Conservation (phyloP, 2,329 filamentous ascomycete species). For the Lojkania enalia region DNA sequence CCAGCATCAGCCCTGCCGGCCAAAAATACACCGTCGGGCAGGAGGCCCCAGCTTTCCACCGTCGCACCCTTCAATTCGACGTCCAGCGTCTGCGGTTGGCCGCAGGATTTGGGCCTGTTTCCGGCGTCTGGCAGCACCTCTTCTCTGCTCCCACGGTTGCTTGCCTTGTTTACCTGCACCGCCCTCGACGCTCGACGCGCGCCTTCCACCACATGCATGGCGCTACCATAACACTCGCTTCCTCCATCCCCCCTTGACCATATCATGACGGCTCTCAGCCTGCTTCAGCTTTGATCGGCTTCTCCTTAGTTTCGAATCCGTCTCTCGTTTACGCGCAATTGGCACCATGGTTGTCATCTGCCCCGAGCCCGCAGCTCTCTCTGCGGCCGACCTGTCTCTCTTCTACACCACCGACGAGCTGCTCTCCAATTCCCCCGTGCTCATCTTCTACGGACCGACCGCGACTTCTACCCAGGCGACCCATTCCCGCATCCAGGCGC, state of each 20-base stretch:
- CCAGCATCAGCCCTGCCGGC: slow-evolving; percentile 2
- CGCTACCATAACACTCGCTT: not conserved
- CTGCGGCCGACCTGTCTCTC: slow-evolving; percentile 79
- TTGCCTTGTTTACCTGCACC: slow-evolving; percentile 16
- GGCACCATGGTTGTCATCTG: slow-evolving; percentile 79
- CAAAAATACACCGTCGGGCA: slow-evolving; percentile 24
- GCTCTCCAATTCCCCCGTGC: slow-evolving; percentile 76
- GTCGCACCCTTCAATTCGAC: slow-evolving; percentile 31
- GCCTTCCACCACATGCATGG: slow-evolving; percentile 2
- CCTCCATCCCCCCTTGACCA: slow-evolving; percentile 12
- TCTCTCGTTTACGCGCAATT: slow-evolving; percentile 36
- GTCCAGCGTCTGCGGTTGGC: slow-evolving; percentile 32
- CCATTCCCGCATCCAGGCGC: slow-evolving; percentile 91
- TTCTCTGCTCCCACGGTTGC: not conserved
- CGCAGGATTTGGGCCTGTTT: slow-evolving; percentile 27
- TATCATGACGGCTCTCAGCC: slow-evolving; percentile 20
- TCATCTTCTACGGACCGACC: slow-evolving; percentile 91
- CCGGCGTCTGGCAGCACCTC: slow-evolving; percentile 16
- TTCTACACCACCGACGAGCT: slow-evolving; percentile 88
- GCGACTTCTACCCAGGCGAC: slow-evolving; percentile 86
- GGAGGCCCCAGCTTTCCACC: slow-evolving; percentile 13
- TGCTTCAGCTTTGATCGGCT: slow-evolving; percentile 2
- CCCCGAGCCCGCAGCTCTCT: slow-evolving; percentile 73
- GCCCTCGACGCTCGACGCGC: slow-evolving; percentile 10
- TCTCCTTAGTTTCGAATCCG: slow-evolving; percentile 17